Conservation (phyloP, 257 asterid genomes). For the Apocynum venetum region DNA sequence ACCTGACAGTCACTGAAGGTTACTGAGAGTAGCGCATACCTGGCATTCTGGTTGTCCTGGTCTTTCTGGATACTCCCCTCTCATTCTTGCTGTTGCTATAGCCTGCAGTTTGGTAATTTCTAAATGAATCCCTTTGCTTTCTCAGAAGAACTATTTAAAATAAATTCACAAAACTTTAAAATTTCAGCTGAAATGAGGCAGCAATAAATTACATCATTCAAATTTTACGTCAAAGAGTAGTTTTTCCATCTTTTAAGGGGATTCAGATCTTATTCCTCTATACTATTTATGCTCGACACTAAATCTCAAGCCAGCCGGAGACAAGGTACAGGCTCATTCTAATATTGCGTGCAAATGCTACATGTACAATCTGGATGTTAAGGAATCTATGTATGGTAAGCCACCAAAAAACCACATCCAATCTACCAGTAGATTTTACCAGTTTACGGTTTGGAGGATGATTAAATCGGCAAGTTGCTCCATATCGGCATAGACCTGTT, state of each 20-base stretch:
- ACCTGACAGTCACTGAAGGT: background rate
- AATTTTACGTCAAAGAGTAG: background rate
- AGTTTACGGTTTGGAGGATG: conserved; percentile 77
- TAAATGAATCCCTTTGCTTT: conserved; percentile 13
- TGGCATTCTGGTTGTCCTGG: conserved; percentile 88
- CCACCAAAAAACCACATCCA: conserved; percentile 4
- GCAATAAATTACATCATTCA: background rate
- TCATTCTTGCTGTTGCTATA: conserved; percentile 82
- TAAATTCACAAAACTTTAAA: background rate
- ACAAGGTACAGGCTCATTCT: background rate
- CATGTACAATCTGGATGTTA: background rate
- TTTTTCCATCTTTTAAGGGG: background rate
- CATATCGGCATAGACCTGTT: conserved; percentile 88
- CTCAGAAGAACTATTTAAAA: conserved; percentile 1
- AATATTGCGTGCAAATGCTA: background rate
- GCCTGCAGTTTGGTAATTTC: conserved; percentile 46
- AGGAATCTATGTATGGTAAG: background rate
- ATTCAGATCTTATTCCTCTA: background rate
- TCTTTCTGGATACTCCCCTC: conserved; percentile 95
- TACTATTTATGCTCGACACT: background rate
- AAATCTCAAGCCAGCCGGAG: background rate
- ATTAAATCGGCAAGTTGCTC: conserved; percentile 79
- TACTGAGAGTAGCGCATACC: conserved; percentile 35
- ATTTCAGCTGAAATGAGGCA: background rate
- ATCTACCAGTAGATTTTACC: conserved; percentile 39